Percentiles rank a stretch among this genome's conserved stretches.
Evolutionary conservation across 345 rosid species (phyloP).

Genomic region (Moricandia arvensis): DNA sequence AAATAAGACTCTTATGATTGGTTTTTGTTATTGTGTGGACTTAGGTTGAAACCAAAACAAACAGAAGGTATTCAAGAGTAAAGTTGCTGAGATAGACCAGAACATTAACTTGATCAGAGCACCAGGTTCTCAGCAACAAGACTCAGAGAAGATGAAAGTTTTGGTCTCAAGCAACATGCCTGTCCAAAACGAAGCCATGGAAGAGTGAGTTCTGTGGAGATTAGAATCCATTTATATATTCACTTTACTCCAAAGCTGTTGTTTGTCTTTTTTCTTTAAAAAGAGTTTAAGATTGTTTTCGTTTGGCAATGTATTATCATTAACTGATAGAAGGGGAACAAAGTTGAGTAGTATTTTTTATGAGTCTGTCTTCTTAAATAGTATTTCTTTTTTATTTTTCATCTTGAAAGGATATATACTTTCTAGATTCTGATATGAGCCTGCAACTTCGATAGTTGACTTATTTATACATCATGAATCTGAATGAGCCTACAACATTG

Average conservation of each 20-base stretch:
- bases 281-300: background rate
- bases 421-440: too few species aligned
- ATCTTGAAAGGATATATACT: too few species aligned
- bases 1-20: background rate
- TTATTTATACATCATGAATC: too few species aligned
- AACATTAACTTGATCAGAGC: constrained; percentile 42
- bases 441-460: too few species aligned
- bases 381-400: too few species aligned
- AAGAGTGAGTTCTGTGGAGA: constrained; percentile 49
- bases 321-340: too few species aligned
- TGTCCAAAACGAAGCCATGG: constrained; percentile 62
- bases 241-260: background rate
- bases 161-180: constrained; percentile 41
- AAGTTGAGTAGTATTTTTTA: too few species aligned
- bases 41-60: constrained; percentile 62
- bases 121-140: constrained; percentile 25
- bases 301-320: too few species aligned
- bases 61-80: constrained; percentile 43
- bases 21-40: background rate
- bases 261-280: background rate
- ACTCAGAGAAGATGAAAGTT: constrained; percentile 52
- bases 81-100: constrained; percentile 45
- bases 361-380: too few species aligned
- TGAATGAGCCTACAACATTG: too few species aligned
- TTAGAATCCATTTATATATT: background rate